These are phyloP conservation scores for Camillea tinctor DNA, from an alignment of 2,329 filamentous ascomycete species.

Conservation along the genomic window DNA sequence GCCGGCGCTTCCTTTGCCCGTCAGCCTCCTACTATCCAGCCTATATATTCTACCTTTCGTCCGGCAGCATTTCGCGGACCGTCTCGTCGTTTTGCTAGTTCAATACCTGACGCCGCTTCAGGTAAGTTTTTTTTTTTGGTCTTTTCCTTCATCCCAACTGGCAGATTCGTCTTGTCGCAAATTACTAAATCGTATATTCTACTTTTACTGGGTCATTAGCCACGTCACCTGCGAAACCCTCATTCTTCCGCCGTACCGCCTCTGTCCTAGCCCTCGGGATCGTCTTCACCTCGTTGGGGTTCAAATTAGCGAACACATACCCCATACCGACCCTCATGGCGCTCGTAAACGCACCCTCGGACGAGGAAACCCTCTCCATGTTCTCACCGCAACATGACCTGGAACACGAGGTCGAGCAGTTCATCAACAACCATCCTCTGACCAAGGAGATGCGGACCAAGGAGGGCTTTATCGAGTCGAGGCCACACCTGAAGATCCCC, in stretches of 20 bases:
- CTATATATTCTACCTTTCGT: slow-evolving; percentile 15
- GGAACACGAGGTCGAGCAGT: slow-evolving; percentile 62
- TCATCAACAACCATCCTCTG: slow-evolving; percentile 75
- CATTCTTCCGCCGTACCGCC: slow-evolving; percentile 45
- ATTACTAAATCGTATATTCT: slow-evolving; percentile 3
- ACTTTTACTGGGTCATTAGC: slow-evolving; percentile 6
- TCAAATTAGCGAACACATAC: slow-evolving; percentile 56
- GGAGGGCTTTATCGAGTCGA: slow-evolving; percentile 68
- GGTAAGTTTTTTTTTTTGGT: no score
- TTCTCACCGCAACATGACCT: slow-evolving; percentile 60
- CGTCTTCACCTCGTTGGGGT: slow-evolving; percentile 49
- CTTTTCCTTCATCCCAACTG: neutral
- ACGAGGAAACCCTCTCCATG: slow-evolving; percentile 70
- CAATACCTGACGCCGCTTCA: slow-evolving; percentile 11
- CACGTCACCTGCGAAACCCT: slow-evolving; percentile 28
- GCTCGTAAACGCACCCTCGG: slow-evolving; percentile 53
- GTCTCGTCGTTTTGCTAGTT: slow-evolving; percentile 22
- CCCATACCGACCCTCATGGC: slow-evolving; percentile 47
- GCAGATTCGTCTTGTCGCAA: neutral
- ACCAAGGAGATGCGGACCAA: slow-evolving; percentile 65
- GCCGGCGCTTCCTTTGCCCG: slow-evolving; percentile 12
- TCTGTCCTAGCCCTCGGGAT: slow-evolving; percentile 47
- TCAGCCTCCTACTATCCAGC: slow-evolving; percentile 1
- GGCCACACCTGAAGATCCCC: slow-evolving; percentile 87
- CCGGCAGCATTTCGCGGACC: slow-evolving; percentile 10